Evolutionary conservation across 306 rosid genomes (phyloP).

Genomic region (Acacia confusa): DNA sequence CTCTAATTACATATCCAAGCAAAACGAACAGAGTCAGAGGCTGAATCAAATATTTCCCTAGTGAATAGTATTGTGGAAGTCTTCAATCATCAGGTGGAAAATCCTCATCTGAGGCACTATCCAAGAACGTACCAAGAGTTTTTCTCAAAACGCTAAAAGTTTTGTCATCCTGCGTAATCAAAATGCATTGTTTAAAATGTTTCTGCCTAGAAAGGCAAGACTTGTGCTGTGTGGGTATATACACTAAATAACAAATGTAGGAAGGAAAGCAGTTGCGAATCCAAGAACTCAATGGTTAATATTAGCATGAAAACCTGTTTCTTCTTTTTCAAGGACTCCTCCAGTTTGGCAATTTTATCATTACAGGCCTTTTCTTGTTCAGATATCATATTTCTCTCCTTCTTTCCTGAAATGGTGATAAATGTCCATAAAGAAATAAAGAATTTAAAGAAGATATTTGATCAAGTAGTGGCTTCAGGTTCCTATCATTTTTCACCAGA

Average conservation of each 20-base stretch:
- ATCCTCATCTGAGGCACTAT: constrained; percentile 75
- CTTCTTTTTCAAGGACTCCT: constrained; percentile 85
- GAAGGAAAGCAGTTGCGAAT: constrained; percentile 2
- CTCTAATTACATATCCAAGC: constrained; percentile 17
- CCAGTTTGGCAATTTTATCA: constrained; percentile 69
- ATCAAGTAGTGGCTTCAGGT: neutral
- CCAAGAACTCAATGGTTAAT: constrained; percentile 17
- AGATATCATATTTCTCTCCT: constrained; percentile 64
- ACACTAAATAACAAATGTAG: neutral
- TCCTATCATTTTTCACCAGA: neutral
- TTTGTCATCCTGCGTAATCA: constrained; percentile 65
- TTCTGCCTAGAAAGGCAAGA: neutral
- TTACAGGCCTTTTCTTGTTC: constrained; percentile 78
- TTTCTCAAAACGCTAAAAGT: constrained; percentile 88
- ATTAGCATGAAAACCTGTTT: constrained; percentile 55
- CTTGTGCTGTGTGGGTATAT: neutral
- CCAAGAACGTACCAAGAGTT: constrained; percentile 84
- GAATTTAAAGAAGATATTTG: neutral
- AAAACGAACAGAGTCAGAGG: constrained; percentile 21
- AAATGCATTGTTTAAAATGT: constrained; percentile 21
- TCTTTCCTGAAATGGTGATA: constrained; percentile 60
- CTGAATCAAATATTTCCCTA: neutral
- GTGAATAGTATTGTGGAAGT: neutral
- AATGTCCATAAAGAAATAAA: constrained; percentile 2
- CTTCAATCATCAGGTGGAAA: constrained; percentile 80